phyloP scores from a whole-genome alignment of 352 stramenopile species.

The Phytopythium sindhum region DNA sequence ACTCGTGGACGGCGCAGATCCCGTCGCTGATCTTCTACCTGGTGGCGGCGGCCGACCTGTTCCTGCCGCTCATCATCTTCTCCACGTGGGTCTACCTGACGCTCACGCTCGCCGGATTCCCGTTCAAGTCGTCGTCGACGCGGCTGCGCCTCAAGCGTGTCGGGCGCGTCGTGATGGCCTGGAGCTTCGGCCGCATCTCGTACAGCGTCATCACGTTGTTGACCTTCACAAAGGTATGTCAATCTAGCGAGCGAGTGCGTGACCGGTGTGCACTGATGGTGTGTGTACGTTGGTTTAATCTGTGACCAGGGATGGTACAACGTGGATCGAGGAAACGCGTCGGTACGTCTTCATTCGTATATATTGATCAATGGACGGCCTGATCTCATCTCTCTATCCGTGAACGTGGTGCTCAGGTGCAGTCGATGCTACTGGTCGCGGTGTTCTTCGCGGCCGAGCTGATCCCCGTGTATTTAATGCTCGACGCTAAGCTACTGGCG shows the following conservation, averaged over 20 bases:
- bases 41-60: conserved; percentile 81
- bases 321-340: conserved; percentile 58
- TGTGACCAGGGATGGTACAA: conserved; percentile 76
- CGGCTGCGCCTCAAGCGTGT: conserved; percentile 57
- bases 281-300: neutral
- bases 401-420: conserved; percentile 29
- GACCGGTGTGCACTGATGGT: conserved; percentile 3
- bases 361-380: neutral
- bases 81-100: conserved; percentile 88
- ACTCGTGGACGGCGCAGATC: conserved; percentile 32
- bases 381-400: neutral
- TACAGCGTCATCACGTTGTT: conserved; percentile 88
- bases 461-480: conserved; percentile 73
- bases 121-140: conserved; percentile 68
- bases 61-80: conserved; percentile 88
- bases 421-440: conserved; percentile 80
- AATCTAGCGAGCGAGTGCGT: neutral
- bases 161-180: conserved; percentile 65
- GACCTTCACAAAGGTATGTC: conserved; percentile 79
- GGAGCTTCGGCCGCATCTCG: conserved; percentile 81
- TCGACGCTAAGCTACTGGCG: conserved; percentile 66
- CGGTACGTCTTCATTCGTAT: conserved; percentile 27
- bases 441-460: conserved; percentile 80
- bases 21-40: conserved; percentile 78
- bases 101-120: conserved; percentile 85